Evolutionary conservation across 164 flowering plant species (phyloP).

Genomic region (Macadamia integrifolia): DNA sequence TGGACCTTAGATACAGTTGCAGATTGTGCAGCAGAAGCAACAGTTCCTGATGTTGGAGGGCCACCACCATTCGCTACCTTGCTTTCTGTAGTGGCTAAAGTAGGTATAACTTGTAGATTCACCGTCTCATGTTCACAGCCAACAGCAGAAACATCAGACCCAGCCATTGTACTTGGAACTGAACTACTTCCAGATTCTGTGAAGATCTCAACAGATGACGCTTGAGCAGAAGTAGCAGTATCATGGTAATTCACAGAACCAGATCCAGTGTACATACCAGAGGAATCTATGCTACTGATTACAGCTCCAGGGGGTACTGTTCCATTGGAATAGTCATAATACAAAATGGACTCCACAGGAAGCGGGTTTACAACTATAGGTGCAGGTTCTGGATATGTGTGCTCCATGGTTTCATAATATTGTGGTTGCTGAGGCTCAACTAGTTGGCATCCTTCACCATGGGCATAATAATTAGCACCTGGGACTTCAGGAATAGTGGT

Average conservation of each 20-base stretch:
- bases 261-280: constrained; percentile 24
- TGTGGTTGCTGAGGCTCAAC: constrained; percentile 30
- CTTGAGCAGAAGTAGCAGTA: constrained; percentile 23
- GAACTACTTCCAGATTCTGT: constrained; percentile 14
- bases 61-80: constrained; percentile 21
- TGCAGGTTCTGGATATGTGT: constrained; percentile 32
- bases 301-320: constrained; percentile 25
- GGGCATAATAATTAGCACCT: constrained; percentile 39
- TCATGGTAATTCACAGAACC: constrained; percentile 22
- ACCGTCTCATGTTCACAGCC: constrained; percentile 17
- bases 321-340: constrained; percentile 45
- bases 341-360: constrained; percentile 36
- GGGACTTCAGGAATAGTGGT: constrained; percentile 33
- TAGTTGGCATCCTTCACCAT: constrained; percentile 41
- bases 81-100: constrained; percentile 22
- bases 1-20: constrained; percentile 39
- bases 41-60: constrained; percentile 25
- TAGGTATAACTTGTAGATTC: constrained; percentile 24
- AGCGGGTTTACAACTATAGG: constrained; percentile 33
- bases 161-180: constrained; percentile 14
- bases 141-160: constrained; percentile 16
- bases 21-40: constrained; percentile 22
- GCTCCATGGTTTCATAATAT: constrained; percentile 43
- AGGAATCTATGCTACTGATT: constrained; percentile 24
- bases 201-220: constrained; percentile 15